These are phyloP conservation scores for Gossypium davidsonii DNA, from an alignment of 441 rosid species.

Conservation along the genomic window DNA sequence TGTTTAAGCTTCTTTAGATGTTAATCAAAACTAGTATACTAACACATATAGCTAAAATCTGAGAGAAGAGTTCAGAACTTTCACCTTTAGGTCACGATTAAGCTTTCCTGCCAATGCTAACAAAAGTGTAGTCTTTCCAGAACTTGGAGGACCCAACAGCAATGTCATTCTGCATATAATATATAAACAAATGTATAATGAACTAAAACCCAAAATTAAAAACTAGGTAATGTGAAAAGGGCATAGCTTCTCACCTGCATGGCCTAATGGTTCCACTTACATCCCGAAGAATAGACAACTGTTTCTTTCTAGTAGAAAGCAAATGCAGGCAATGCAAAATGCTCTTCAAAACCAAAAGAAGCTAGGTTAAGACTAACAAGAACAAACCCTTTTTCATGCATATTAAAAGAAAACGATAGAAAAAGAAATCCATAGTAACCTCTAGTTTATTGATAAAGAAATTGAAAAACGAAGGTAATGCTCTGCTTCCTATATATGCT, in stretches of 20 bases:
- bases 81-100: slow-evolving; percentile 36
- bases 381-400: background rate
- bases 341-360: slow-evolving; percentile 12
- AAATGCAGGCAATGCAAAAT: slow-evolving; percentile 21
- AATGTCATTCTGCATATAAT: slow-evolving; percentile 28
- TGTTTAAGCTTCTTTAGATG: background rate
- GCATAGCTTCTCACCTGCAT: slow-evolving; percentile 17
- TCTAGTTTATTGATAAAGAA: slow-evolving; percentile 26
- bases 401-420: background rate
- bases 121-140: slow-evolving; percentile 57
- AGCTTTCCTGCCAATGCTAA: slow-evolving; percentile 52
- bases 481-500: slow-evolving; percentile 30
- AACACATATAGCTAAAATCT: background rate
- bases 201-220: background rate
- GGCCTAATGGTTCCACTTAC: slow-evolving; percentile 43
- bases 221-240: background rate
- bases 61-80: background rate
- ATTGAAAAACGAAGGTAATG: slow-evolving; percentile 36
- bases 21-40: background rate
- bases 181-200: slow-evolving; percentile 10
- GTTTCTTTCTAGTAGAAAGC: slow-evolving; percentile 22
- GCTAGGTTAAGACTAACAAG: background rate
- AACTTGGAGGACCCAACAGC: slow-evolving; percentile 64
- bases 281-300: slow-evolving; percentile 28
- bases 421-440: slow-evolving; percentile 22